Evolutionary conservation across 345 rosid genomes (phyloP), one percentile per base, ranked within the genome.

Genomic region (Geranium brycei): DNA sequence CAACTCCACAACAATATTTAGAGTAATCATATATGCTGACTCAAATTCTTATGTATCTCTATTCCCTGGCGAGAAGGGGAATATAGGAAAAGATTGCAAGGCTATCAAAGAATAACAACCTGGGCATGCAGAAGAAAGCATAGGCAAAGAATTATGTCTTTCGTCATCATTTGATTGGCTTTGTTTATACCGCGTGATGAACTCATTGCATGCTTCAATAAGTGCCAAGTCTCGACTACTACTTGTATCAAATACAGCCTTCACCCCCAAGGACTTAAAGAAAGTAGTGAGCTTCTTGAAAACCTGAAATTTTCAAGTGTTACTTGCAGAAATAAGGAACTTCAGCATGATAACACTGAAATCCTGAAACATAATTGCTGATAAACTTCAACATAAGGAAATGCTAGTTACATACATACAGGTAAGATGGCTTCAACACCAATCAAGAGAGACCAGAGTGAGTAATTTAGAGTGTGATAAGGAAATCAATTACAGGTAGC

Each of bases 81-180:
- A 7, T 35, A 7, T 35, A 1, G 41, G 10, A 35, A 35, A 35
- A 65, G 4, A 17, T 17, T 65, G 23, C 28, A 13, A 65, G 15
- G 56, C 61, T n/a, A 14, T 2, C 7, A 31, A 17, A 4, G 8
- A 47, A 18, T 0, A 0, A 61, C 30, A 65, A 93, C 96, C 99
- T 71, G 99, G 99, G 71, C 97, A 93, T 3, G 99, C 86, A 0
- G 96, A 93, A 19, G 97, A 80, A 65, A 93, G 85, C 86, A 93
- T 74, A 60, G 99, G 99, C 0, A 93, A 69, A 51, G 79, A 71
- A 30, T 72, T 40, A 47, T 78, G 64, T 63, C 35, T 73, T 40
- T 75, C 83, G 62, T 69, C 81, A 63, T 68, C 75, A 40, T 64
- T 62, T 19, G 70, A 73, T 70, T 73, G 74, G 69, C 77, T 80